Conservation (phyloP, 2,329 filamentous ascomycete genomes). For the Nectriaceae sp. region DNA sequence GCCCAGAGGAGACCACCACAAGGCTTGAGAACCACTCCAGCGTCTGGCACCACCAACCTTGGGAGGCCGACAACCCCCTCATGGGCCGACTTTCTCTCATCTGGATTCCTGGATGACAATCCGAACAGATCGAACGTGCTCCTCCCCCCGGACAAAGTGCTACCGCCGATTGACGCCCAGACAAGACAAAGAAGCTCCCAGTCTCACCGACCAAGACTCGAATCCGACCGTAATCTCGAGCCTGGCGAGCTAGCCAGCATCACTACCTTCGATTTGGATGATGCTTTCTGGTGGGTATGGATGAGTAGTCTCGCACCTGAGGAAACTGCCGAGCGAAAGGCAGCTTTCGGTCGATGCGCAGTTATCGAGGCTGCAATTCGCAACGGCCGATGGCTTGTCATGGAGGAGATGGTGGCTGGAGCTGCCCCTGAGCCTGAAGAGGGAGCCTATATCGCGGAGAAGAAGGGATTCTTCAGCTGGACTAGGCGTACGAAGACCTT, state of each 20-base stretch:
- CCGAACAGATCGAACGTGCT: slow-evolving; percentile 67
- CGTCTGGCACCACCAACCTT: slow-evolving; percentile 63
- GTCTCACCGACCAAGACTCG: slow-evolving; percentile 74
- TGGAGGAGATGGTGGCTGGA: slow-evolving; percentile 95
- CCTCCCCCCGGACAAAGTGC: slow-evolving; percentile 86
- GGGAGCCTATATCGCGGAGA: slow-evolving; percentile 89
- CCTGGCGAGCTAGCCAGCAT: slow-evolving; percentile 96
- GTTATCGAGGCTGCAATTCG: slow-evolving; percentile 85
- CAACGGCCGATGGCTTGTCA: slow-evolving; percentile 84
- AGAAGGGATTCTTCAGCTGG: slow-evolving; percentile 92
- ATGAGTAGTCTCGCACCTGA: slow-evolving; percentile 94
- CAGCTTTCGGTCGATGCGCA: slow-evolving; percentile 91
- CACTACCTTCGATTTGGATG: slow-evolving; percentile 80
- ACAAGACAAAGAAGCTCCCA: slow-evolving; percentile 81
- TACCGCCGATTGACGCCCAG: slow-evolving; percentile 79
- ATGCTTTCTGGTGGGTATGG: slow-evolving; percentile 99
- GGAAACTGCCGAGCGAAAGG: slow-evolving; percentile 82
- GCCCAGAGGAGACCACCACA: slow-evolving; percentile 39
- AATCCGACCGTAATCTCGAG: slow-evolving; percentile 70
- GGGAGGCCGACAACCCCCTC: slow-evolving; percentile 92
- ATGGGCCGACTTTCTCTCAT: slow-evolving; percentile 96
- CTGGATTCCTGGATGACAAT: slow-evolving; percentile 83
- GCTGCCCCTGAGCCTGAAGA: slow-evolving; percentile 82
- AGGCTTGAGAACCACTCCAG: slow-evolving; percentile 65
- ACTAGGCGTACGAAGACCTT: slow-evolving; percentile 67